Evolutionary conservation across 768 basidiomycete genomes (phyloP), one percentile per base, ranked within the genome.

Genomic region (Tubosaeta brunneosetosa): DNA sequence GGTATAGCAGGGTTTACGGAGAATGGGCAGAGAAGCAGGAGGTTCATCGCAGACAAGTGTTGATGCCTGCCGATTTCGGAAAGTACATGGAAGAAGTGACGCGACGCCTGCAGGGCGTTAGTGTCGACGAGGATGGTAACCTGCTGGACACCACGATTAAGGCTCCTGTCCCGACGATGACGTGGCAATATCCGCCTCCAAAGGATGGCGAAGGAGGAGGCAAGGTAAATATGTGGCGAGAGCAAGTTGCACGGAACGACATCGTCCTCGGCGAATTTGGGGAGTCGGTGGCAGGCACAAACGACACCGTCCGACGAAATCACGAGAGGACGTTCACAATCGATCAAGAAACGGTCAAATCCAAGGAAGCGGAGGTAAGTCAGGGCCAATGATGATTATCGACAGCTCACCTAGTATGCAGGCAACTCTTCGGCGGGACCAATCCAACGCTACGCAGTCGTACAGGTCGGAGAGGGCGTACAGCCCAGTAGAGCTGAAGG

Each of bases 191-290:
- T 26, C 54, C 53, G 25, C 36, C 51, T 3, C 52, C 31, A 57
- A 50, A 56, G 65, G 53, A 57, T 51, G 51, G 47, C 11, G 61
- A 37, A 17, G 55, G 47, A 14, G 64, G 52, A 22, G 56, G 57
- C 6, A 80, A 78, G 44, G 77, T 85, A 49, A 76, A 72, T 22
- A 74, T 73, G 9, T 85, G 83, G 83, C 69, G 81, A 32, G 78
- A 83, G 59, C 76, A 78, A 41, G 77, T 80, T 0, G 75, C 76
- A 4, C 65, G 71, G 48, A 73, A 76, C 48, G 68, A 62, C 31
- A 44, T 49, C 22, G 50, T n/a, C 38, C 34, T 31, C 41, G 53
- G 56, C 36, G 68, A 68, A 25, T 59, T 61, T 27, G 67, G 66
- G 38, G 64, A 53, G 22, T 22, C 22, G 22, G 22, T 22, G 22